phyloP scores from a whole-genome alignment of 805 yeast species.

The Candida coleopterorum region DNA sequence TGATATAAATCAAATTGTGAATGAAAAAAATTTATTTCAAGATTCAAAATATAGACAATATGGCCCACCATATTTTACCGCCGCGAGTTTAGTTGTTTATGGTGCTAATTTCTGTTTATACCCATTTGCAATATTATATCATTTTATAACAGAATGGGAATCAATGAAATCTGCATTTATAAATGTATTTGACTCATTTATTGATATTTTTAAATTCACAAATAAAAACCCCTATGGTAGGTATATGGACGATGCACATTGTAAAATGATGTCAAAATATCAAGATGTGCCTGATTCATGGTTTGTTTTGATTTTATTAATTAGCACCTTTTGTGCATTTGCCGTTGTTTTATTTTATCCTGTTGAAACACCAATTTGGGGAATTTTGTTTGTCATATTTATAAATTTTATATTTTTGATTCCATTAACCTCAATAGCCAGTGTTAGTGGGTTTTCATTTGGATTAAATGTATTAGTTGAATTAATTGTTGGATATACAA shows the following conservation, averaged over 20 bases:
- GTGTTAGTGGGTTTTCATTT: slow-evolving; percentile 56
- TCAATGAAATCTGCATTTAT: slow-evolving; percentile 36
- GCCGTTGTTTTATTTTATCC: slow-evolving; percentile 43
- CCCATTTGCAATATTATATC: slow-evolving; percentile 51
- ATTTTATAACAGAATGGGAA: slow-evolving; percentile 42
- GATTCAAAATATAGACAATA: slow-evolving; percentile 42
- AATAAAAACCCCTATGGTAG: slow-evolving; percentile 17
- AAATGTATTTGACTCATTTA: slow-evolving; percentile 27
- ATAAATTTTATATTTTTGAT: slow-evolving; percentile 51
- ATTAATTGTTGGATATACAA: slow-evolving; percentile 58
- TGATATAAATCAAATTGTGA: slow-evolving; percentile 43
- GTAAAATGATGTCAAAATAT: slow-evolving; percentile 53
- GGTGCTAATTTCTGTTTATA: slow-evolving; percentile 55
- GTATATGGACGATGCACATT: slow-evolving; percentile 44
- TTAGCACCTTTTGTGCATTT: slow-evolving; percentile 41
- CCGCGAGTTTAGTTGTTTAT: slow-evolving; percentile 55
- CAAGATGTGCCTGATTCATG: slow-evolving; percentile 75
- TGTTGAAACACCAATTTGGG: slow-evolving; percentile 60
- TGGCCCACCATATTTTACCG: slow-evolving; percentile 64
- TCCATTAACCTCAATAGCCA: slow-evolving; percentile 59
- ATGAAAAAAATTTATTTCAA: slow-evolving; percentile 42
- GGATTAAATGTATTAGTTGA: slow-evolving; percentile 63
- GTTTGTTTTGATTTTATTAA: slow-evolving; percentile 45
- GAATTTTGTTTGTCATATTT: slow-evolving; percentile 52
- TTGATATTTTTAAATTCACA: slow-evolving; percentile 20